These are phyloP conservation scores for Phylloboletellus chloephorus DNA, from an alignment of 1,284 basidiomycete species.

Conservation along the genomic window DNA sequence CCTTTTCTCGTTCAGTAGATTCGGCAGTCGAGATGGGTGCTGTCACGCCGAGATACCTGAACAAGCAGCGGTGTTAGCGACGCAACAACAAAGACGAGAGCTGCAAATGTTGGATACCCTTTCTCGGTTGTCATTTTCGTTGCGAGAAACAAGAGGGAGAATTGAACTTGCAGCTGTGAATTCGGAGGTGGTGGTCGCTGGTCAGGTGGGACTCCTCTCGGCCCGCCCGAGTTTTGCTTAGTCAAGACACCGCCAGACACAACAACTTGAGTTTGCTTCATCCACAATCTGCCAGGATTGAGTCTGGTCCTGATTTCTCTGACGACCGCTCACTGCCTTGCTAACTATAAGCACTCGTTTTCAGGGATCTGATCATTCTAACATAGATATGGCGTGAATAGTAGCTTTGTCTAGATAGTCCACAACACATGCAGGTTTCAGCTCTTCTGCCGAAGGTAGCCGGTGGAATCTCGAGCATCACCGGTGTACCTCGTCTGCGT, in stretches of 20 bases:
- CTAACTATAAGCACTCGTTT: too few species aligned
- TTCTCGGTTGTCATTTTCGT: conserved; percentile 37
- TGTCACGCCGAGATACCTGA: conserved; percentile 75
- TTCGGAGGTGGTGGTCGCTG: conserved; percentile 15
- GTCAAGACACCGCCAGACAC: conserved; percentile 13
- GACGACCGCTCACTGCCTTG: too few species aligned
- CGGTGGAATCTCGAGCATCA: not conserved
- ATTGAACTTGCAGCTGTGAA: conserved; percentile 10
- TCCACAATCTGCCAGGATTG: too few species aligned
- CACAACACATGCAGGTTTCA: too few species aligned
- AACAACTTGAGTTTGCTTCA: not conserved
- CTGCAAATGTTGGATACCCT: conserved; percentile 26
- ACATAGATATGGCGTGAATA: too few species aligned
- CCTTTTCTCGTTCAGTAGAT: conserved; percentile 68
- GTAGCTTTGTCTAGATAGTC: too few species aligned
- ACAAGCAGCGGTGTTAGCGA: conserved; percentile 11
- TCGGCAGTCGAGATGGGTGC: conserved; percentile 85
- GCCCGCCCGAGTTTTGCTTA: conserved; percentile 22
- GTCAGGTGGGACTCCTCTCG: conserved; percentile 13
- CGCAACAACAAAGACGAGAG: not conserved
- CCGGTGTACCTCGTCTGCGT: conserved; percentile 6
- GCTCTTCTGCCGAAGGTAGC: conserved; percentile 10
- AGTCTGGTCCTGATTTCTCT: too few species aligned
- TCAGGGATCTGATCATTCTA: too few species aligned
- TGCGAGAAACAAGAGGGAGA: conserved; percentile 4